Conservation (phyloP, 441 rosid species). For the Pelargonium australe region DNA sequence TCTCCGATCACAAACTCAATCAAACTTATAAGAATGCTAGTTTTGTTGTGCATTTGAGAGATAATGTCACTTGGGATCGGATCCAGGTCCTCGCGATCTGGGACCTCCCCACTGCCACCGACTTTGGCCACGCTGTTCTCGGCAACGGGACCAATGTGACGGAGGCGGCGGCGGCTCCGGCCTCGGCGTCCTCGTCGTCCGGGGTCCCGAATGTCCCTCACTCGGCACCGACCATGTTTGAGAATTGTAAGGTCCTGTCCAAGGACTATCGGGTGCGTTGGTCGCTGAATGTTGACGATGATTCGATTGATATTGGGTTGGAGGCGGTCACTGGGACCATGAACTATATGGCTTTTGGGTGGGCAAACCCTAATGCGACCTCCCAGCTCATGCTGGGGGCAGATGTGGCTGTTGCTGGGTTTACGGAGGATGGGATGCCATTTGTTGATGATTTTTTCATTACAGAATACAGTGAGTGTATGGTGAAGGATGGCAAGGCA, state of each 20-base stretch:
- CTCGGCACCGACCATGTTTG: conserved; percentile 60
- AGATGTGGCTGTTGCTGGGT: conserved; percentile 70
- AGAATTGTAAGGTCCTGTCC: conserved; percentile 65
- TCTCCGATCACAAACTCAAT: conserved; percentile 60
- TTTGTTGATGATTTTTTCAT: conserved; percentile 80
- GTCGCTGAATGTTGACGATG: conserved; percentile 58
- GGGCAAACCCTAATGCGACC: conserved; percentile 55
- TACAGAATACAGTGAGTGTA: conserved; percentile 62
- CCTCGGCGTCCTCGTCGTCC: conserved; percentile 32
- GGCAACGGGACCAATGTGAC: conserved; percentile 30
- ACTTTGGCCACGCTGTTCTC: conserved; percentile 72
- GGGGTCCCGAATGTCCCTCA: not conserved
- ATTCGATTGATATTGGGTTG: conserved; percentile 65
- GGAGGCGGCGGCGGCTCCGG: conserved; percentile 20
- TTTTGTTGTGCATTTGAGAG: conserved; percentile 43
- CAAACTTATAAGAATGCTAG: conserved; percentile 57
- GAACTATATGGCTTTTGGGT: conserved; percentile 89
- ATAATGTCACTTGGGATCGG: conserved; percentile 58
- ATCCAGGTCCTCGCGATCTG: conserved; percentile 61
- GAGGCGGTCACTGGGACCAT: conserved; percentile 57
- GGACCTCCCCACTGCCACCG: conserved; percentile 64
- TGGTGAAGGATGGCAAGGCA: conserved; percentile 50
- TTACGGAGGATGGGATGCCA: conserved; percentile 63
- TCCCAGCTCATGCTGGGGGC: conserved; percentile 60
- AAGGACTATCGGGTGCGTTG: conserved; percentile 62